phyloP scores from a whole-genome alignment of 768 basidiomycete genomes.

The Roridomyces roridus region DNA sequence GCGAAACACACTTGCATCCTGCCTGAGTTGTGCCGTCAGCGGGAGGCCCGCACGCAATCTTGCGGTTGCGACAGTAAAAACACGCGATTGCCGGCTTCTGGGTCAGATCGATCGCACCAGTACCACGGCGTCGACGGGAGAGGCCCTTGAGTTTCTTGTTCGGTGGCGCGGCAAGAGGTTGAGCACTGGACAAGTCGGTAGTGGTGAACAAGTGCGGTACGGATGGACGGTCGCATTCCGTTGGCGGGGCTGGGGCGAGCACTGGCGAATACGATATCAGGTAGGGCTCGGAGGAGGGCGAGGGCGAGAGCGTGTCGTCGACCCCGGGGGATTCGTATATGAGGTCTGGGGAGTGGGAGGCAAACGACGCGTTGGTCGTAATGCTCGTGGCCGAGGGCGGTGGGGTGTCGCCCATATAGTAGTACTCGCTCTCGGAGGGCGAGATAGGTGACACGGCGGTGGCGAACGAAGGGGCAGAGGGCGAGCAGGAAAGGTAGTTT shows the following conservation, averaged over 20 bases:
- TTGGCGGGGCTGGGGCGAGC: constrained; percentile 3
- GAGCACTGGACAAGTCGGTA: background rate
- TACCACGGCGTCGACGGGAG: background rate
- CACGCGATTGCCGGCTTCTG: constrained; percentile 71
- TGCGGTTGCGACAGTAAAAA: constrained; percentile 68
- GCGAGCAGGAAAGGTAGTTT: no score
- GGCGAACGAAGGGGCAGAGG: no score
- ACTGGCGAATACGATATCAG: background rate
- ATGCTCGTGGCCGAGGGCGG: no score
- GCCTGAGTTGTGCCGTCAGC: constrained; percentile 44
- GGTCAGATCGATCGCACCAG: background rate
- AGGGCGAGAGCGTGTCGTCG: no score
- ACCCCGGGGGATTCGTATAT: no score
- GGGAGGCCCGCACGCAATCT: constrained; percentile 73
- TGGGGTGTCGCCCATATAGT: no score
- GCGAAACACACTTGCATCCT: constrained; percentile 68
- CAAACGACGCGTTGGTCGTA: no score
- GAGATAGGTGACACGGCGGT: no score
- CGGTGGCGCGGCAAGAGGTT: background rate
- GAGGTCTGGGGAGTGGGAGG: no score
- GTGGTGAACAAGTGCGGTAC: background rate
- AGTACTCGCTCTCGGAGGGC: no score
- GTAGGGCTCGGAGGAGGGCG: background rate
- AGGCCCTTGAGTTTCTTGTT: background rate
- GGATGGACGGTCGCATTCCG: background rate